Conservation (phyloP, 1,139 yeast species). For the Lodderomyces margitis region DNA sequence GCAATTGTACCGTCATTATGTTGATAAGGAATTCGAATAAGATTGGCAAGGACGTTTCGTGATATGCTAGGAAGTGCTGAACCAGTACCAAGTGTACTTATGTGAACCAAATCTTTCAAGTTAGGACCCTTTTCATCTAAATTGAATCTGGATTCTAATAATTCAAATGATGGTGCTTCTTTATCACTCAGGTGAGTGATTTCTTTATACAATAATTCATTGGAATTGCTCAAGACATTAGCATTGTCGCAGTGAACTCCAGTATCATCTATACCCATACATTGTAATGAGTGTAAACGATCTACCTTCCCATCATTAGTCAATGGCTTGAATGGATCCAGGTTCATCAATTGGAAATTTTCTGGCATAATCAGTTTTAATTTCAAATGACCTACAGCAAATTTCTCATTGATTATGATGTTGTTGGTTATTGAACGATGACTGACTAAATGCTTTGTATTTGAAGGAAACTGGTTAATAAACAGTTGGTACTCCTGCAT, state of each 20-base stretch:
- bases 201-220: conserved; percentile 42
- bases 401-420: conserved; percentile 54
- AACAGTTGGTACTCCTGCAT: conserved; percentile 41
- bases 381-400: conserved; percentile 54
- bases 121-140: conserved; percentile 14
- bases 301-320: conserved; percentile 14
- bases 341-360: conserved; percentile 51
- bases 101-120: conserved; percentile 58
- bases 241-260: conserved; percentile 24
- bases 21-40: conserved; percentile 63
- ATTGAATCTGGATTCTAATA: conserved; percentile 8
- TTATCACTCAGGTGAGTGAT: neutral
- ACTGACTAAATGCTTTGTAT: conserved; percentile 63
- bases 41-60: conserved; percentile 80
- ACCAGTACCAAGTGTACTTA: conserved; percentile 88
- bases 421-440: conserved; percentile 67
- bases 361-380: conserved; percentile 55
- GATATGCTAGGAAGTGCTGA: conserved; percentile 84
- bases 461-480: conserved; percentile 48
- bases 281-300: conserved; percentile 35
- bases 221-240: conserved; percentile 20
- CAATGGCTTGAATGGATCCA: conserved; percentile 22
- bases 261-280: conserved; percentile 24
- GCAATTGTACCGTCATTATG: conserved; percentile 23
- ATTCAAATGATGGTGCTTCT: conserved; percentile 4